These are phyloP conservation scores for Citeromyces matritensis DNA, from an alignment of 805 yeast species.

Conservation along the genomic window DNA sequence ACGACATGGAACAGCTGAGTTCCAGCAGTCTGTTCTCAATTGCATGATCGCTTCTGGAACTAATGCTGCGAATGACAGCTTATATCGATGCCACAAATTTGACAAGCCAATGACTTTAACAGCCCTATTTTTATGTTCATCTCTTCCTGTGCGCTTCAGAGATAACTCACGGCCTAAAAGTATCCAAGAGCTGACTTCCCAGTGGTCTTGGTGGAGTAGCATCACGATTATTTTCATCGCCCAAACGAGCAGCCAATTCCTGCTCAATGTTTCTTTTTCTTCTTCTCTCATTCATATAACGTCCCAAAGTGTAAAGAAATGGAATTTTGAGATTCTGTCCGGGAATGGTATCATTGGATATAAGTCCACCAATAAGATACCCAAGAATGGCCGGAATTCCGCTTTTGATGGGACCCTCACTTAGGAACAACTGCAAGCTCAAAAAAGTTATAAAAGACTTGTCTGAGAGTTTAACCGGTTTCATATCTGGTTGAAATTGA, in stretches of 20 bases:
- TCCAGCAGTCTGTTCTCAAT: no score
- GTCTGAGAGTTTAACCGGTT: constrained; percentile 13
- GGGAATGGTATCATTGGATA: constrained; percentile 25
- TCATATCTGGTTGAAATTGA: constrained; percentile 12
- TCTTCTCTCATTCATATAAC: constrained; percentile 6
- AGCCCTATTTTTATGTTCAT: no score
- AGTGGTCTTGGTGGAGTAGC: constrained; percentile 50
- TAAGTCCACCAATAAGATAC: constrained; percentile 25
- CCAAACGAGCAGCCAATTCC: constrained; percentile 4
- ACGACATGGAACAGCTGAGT: no score
- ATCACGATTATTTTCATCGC: constrained; percentile 19
- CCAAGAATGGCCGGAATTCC: constrained; percentile 22
- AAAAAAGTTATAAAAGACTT: constrained; percentile 15
- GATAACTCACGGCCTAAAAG: constrained; percentile 28
- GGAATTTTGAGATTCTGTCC: constrained; percentile 20
- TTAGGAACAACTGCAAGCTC: constrained; percentile 21
- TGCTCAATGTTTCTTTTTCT: constrained; percentile 3
- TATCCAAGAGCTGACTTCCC: constrained; percentile 44
- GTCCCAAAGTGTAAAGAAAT: constrained; percentile 8
- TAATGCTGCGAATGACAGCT: no score
- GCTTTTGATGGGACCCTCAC: constrained; percentile 23
- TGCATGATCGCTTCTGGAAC: no score
- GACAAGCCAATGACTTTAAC: no score
- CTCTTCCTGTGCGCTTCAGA: no score
- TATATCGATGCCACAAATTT: no score